A percentile compares a stretch with the other conserved stretches of the same genome.
phyloP scores from a whole-genome alignment of 108 stramenopile genomes.

The Aurantiochytrium sp. region DNA sequence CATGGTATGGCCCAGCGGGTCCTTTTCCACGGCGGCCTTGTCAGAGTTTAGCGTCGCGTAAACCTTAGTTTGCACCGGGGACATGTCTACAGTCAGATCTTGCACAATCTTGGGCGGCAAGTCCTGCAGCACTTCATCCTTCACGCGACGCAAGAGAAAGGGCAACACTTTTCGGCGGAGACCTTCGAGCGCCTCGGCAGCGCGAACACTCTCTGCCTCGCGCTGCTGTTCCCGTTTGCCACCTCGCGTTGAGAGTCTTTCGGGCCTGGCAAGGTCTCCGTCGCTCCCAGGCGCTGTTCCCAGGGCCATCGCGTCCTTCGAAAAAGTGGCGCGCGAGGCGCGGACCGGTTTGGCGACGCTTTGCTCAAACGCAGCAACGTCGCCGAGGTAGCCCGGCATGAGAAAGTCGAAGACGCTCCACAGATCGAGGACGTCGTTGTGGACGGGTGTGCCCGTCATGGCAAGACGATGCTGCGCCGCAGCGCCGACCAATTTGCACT shows the following conservation, averaged over 20 bases:
- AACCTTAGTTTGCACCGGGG: slow-evolving; percentile 46
- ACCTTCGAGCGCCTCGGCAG: not conserved
- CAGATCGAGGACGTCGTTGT: slow-evolving; percentile 74
- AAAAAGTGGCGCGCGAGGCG: not conserved
- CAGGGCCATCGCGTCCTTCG: not conserved
- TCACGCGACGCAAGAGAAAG: slow-evolving; percentile 81
- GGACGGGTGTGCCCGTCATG: slow-evolving; percentile 59
- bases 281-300: not conserved
- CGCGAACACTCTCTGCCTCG: not conserved
- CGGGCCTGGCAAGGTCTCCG: too few species aligned
- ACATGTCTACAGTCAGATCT: slow-evolving; percentile 36
- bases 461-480: not conserved
- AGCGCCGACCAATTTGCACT: not conserved
- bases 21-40: not conserved
- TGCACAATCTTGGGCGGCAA: slow-evolving; percentile 64
- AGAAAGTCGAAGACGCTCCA: slow-evolving; percentile 76
- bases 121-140: slow-evolving; percentile 74
- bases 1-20: not conserved
- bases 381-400: slow-evolving; percentile 46
- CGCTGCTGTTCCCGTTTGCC: not conserved
- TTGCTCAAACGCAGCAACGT: slow-evolving; percentile 50
- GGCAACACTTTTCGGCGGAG: slow-evolving; percentile 80
- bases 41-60: slow-evolving; percentile 32
- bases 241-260: not conserved
- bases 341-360: slow-evolving; percentile 25